Base-by-base conservation (phyloP, 768 basidiomycete genomes). In the Rhizopogon vesiculosus region DNA sequence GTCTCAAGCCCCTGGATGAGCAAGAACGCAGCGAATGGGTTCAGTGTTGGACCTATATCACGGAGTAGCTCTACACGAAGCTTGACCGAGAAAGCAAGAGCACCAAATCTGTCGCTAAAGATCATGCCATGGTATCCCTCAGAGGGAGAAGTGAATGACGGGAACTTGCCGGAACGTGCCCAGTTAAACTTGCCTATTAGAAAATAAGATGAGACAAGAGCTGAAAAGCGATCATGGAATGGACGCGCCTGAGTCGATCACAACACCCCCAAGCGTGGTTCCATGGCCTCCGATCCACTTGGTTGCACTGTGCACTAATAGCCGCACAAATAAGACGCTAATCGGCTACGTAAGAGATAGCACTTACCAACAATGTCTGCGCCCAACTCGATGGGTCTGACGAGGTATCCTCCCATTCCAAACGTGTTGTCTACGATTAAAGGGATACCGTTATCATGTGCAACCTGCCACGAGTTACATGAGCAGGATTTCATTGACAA, bases 341-440 rank as follows among this genome's bases (percentile, higher is more conserved):
- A 12, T 49, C 25, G 7, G 1, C 33, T 15, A 16, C 19, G 7
- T 25, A 15, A 16, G 1, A 4, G 35, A 49, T 10, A 3, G n/a
- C 22, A 63, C 73, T 45, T 13, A 75, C 77, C 50, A 54, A 85
- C 72, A 42, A 84, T 82, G 57, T 85, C 79, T 4, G 82, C 81
- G 18, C 84, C 84, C 48, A 77, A 74, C 31, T 80, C 74, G 43
- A 85, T 80, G 9, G 83, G 83, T 0, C 72, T 72, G 42, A 81
- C 54, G 45, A 84, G 66, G 58, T 84, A 85, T 9, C 83, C 83
- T 51, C 81, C 82, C 68, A 79, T 79, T 28, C 81, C 84, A 57
- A 85, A 82, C 0, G 83, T 86, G 64, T 84, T 85, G 59, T 85
- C 83, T 0, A 86, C 85, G 25, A 88, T 78, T 44, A 87, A 68